A percentile compares a stretch with the other conserved stretches of the same genome.
These are phyloP conservation scores for Nothophytophthora sp. DNA, from an alignment of 352 stramenopile genomes.

Conservation along the genomic window DNA sequence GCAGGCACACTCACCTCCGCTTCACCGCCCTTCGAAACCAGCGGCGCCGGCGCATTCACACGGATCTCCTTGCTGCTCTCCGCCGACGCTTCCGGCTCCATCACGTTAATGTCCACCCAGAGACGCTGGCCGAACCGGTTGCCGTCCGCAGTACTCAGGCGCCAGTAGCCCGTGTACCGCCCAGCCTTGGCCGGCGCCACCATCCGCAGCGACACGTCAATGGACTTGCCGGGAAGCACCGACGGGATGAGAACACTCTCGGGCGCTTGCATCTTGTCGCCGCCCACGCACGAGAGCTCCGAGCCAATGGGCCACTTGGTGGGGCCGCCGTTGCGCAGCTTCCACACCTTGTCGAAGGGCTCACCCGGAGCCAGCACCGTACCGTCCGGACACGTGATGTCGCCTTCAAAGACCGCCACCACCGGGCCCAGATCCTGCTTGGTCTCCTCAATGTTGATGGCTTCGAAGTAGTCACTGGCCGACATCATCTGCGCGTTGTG, in stretches of 20 bases:
- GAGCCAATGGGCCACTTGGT: slow-evolving; percentile 80
- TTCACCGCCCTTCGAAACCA: slow-evolving; percentile 20
- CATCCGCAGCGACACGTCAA: slow-evolving; percentile 80
- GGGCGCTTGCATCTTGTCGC: slow-evolving; percentile 74
- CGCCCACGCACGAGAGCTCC: slow-evolving; percentile 66
- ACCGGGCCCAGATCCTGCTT: slow-evolving; percentile 68
- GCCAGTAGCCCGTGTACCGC: slow-evolving; percentile 90
- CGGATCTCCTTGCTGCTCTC: slow-evolving; percentile 30
- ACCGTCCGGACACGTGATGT: slow-evolving; percentile 86
- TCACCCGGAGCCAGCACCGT: slow-evolving; percentile 69
- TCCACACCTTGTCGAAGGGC: slow-evolving; percentile 87
- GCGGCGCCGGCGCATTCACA: slow-evolving; percentile 29
- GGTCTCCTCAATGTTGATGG: slow-evolving; percentile 67
- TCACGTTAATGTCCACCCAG: slow-evolving; percentile 88
- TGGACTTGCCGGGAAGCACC: slow-evolving; percentile 61
- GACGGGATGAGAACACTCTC: slow-evolving; percentile 75
- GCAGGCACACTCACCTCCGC: slow-evolving; percentile 28
- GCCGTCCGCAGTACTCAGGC: slow-evolving; percentile 75
- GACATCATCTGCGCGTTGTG: slow-evolving; percentile 74
- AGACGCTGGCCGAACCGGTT: slow-evolving; percentile 88
- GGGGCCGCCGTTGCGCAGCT: slow-evolving; percentile 77
- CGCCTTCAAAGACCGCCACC: slow-evolving; percentile 85
- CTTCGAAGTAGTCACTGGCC: slow-evolving; percentile 72
- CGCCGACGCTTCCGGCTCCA: slow-evolving; percentile 28
- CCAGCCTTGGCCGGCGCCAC: slow-evolving; percentile 54